These are phyloP conservation scores for Mucor circinelloides DNA, from an alignment of 371 early-diverging fungal species.

Conservation along the genomic window DNA sequence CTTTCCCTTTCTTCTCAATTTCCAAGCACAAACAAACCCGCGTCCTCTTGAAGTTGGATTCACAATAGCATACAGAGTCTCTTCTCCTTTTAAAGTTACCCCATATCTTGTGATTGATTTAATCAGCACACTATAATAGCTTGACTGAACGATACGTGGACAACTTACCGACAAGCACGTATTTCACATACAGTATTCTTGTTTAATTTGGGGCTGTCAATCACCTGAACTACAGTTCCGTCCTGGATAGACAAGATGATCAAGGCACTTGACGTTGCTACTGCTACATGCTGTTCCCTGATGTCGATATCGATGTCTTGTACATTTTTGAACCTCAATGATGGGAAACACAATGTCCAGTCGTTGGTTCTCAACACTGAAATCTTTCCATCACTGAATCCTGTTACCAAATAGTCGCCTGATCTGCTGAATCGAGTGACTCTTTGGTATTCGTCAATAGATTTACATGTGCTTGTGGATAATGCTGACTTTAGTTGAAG, in stretches of 20 bases:
- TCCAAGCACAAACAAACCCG: conserved; percentile 44
- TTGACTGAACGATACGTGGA: neutral
- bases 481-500: neutral
- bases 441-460: conserved; percentile 43
- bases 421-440: conserved; percentile 53
- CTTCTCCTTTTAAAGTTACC: neutral
- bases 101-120: neutral
- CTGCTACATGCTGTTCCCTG: conserved; percentile 31
- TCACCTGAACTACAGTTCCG: conserved; percentile 57
- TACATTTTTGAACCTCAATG: conserved; percentile 56
- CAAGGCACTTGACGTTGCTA: conserved; percentile 44
- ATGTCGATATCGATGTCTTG: conserved; percentile 62
- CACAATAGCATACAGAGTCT: conserved; percentile 42
- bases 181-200: conserved; percentile 49
- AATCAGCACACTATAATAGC: neutral
- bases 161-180: conserved; percentile 47
- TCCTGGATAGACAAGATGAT: conserved; percentile 52
- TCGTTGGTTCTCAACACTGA: conserved; percentile 57
- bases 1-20: conserved; percentile 6
- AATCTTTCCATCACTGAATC: conserved; percentile 65
- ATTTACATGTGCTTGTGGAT: conserved; percentile 26
- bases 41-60: conserved; percentile 33
- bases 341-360: conserved; percentile 49
- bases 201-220: conserved; percentile 63
- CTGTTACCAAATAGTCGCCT: conserved; percentile 60